Evolutionary conservation across 345 rosid genomes (phyloP), one percentile per base, ranked within the genome.

Genomic region (Lepidium africanum): DNA sequence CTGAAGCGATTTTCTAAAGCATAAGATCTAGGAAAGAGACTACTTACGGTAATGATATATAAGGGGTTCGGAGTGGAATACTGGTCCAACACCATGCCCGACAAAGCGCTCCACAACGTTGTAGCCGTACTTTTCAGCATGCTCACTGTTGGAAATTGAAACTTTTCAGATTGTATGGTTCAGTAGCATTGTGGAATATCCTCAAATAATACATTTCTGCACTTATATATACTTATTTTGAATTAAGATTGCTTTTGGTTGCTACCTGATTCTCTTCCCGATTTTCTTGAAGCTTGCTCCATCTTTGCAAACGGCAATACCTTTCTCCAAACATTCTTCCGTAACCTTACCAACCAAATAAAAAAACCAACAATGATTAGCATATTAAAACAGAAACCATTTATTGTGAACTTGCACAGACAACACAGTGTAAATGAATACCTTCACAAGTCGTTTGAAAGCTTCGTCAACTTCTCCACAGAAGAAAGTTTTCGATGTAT

Each of bases 61-160:
- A 38, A 88, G 66, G 39, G 98, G 98, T 62, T 88, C 86, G 6
- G 96, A 93, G 72, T 93, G 97, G 71, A 87, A 90, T 6, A 87
- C 58, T 7, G 84, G 81, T 52, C 98, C 97, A 0, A 93, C 92
- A 30, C 97, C 98, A 54, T 93, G 98, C 70, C 98, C 96, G 65
- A 90, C 98, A 76, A 93, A 93, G 40, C 94, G 94, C 63, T 93
- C 98, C 60, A 90, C 98, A 14, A 90, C 97, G 11, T 85, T 84
- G 54, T 32, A 93, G 35, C 96, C 97, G 48, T 76, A 85, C 77
- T 84, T 93, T 74, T 93, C 94, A 3, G 97, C 98, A 80, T 87
- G 96, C 71, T 88, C 90, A 58, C 97, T 93, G 91, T 67, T 50
- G 37, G 13, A 49, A 57, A 9, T 15, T 25, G 48, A 69, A 37